Percentiles rank a stretch among this genome's conserved stretches.
phyloP scores from a whole-genome alignment of 805 yeast species.

The Brettanomyces bruxellensis region DNA sequence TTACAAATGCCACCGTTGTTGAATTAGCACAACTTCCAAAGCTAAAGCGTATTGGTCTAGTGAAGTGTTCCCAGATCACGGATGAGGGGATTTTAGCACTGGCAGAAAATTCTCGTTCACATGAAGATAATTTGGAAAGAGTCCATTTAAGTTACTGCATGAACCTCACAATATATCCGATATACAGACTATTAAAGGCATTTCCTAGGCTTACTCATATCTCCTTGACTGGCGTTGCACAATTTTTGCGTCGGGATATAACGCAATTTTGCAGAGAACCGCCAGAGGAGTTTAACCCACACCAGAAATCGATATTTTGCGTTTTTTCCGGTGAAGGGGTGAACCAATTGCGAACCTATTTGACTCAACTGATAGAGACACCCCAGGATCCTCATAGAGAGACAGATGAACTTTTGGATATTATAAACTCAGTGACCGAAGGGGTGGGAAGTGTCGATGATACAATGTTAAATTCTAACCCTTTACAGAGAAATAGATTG shows the following conservation, averaged over 20 bases:
- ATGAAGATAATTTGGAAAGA: conserved; percentile 77
- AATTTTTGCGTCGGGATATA: conserved; percentile 81
- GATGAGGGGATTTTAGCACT: conserved; percentile 71
- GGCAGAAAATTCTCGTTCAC: conserved; percentile 44
- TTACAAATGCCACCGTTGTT: conserved; percentile 73
- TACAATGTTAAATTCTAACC: conserved; percentile 9
- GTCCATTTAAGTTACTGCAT: conserved; percentile 91
- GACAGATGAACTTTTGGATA: conserved; percentile 22
- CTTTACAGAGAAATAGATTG: conserved; percentile 17
- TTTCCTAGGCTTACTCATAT: conserved; percentile 87
- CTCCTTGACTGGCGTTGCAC: conserved; percentile 83
- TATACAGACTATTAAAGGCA: conserved; percentile 59
- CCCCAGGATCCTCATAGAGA: conserved; percentile 25
- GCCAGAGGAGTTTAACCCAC: conserved; percentile 83
- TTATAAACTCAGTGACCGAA: conserved; percentile 20
- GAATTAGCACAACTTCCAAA: conserved; percentile 72
- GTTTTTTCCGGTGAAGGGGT: conserved; percentile 93
- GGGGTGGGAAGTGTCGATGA: conserved; percentile 12
- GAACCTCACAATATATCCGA: conserved; percentile 68
- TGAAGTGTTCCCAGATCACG: conserved; percentile 80
- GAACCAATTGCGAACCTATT: conserved; percentile 57
- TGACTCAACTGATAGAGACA: conserved; percentile 31
- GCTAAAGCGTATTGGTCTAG: conserved; percentile 84
- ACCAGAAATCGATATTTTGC: conserved; percentile 80
- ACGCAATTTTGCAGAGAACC: conserved; percentile 85